phyloP scores from a whole-genome alignment of 1,284 basidiomycete species.

The Marasmius fiardii region DNA sequence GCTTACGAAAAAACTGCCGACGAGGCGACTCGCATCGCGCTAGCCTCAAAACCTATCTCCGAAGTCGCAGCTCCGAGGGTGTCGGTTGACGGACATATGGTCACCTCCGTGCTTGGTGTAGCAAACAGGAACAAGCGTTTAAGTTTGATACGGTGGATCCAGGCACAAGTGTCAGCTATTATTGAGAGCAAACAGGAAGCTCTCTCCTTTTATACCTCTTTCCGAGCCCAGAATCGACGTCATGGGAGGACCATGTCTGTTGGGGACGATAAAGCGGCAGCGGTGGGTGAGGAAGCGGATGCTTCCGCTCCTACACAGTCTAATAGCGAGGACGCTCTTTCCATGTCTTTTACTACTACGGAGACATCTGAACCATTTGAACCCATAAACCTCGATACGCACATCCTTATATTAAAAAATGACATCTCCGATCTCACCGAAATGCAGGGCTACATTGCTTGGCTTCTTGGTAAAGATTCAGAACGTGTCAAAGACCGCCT shows the following conservation, averaged over 20 bases:
- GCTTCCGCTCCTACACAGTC: neutral
- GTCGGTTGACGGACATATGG: conserved; percentile 3
- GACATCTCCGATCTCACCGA: conserved; percentile 47
- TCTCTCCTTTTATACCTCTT: conserved; percentile 7
- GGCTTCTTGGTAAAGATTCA: conserved; percentile 44
- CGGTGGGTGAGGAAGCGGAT: too few species aligned
- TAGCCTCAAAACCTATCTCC: conserved; percentile 18
- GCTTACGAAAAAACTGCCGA: conserved; percentile 40
- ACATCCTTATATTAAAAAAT: conserved; percentile 50
- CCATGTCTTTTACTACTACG: conserved; percentile 12
- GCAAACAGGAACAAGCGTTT: conserved; percentile 12
- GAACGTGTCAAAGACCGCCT: conserved; percentile 65
- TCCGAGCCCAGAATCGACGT: neutral
- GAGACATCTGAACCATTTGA: conserved; percentile 29
- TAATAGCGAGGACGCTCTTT: conserved; percentile 9
- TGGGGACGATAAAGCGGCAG: too few species aligned
- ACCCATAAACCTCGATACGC: conserved; percentile 52
- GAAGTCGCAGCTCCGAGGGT: conserved; percentile 5
- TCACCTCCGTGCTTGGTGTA: conserved; percentile 8
- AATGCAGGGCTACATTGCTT: conserved; percentile 38
- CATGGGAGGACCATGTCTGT: too few species aligned
- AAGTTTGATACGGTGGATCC: conserved; percentile 7
- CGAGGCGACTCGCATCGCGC: conserved; percentile 24
- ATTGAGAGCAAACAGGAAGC: conserved; percentile 15
- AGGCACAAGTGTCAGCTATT: conserved; percentile 10